Evolutionary conservation across 2,329 filamentous ascomycete species (phyloP).

Genomic region (Plenodomus lindquistii): DNA sequence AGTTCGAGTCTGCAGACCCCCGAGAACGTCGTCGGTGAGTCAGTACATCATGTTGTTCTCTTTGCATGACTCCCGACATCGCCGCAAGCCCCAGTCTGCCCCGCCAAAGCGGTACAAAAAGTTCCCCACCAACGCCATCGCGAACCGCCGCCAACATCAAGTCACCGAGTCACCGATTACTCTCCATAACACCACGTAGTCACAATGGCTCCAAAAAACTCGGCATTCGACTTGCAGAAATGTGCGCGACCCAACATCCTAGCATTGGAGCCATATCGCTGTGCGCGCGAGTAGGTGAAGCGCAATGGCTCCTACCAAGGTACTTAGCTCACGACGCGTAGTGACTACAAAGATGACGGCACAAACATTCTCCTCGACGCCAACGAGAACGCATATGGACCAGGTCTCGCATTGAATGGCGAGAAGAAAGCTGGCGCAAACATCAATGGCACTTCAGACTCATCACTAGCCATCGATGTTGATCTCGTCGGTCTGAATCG

Average conservation of each 20-base stretch:
- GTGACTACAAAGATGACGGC: conserved; percentile 98
- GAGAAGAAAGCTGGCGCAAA: conserved; percentile 53
- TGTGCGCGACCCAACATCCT: conserved; percentile 59
- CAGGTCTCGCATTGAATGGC: conserved; percentile 64
- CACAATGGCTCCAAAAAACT: conserved; percentile 31
- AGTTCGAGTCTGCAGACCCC: too few relatives aligned
- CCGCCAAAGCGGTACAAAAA: conserved; percentile 36
- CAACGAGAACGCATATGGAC: conserved; percentile 96
- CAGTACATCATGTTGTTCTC: too few relatives aligned
- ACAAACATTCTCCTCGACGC: conserved; percentile 95
- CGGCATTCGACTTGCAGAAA: conserved; percentile 53
- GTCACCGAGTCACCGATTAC: background rate
- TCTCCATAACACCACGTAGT: background rate
- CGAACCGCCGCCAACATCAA: background rate
- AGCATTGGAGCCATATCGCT: conserved; percentile 57
- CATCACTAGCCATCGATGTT: conserved; percentile 59
- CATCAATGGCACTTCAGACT: conserved; percentile 43
- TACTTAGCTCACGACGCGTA: conserved; percentile 43
- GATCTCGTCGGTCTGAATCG: conserved; percentile 84
- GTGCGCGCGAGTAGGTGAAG: conserved; percentile 56
- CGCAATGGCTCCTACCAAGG: conserved; percentile 9
- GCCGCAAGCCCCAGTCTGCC: conserved; percentile 19
- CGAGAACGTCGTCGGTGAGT: too few relatives aligned
- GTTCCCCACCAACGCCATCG: conserved; percentile 23
- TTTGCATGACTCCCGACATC: conserved; percentile 21